Evolutionary conservation across 164 flowering plant species (phyloP).

Genomic region (Cinnamomum micranthum): DNA sequence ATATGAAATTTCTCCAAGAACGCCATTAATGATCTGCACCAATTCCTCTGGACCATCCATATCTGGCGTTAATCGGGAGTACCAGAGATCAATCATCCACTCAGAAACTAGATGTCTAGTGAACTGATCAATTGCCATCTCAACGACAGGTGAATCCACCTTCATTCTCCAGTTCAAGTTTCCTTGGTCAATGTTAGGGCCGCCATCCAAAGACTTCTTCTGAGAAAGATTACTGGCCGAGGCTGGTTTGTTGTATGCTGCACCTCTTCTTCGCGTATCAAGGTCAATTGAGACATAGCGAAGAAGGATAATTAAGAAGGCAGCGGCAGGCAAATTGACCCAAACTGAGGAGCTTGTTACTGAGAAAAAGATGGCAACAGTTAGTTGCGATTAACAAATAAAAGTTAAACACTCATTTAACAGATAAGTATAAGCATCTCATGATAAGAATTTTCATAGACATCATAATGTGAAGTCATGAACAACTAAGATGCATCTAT

Average conservation of each 20-base stretch:
- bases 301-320: slow-evolving; percentile 53
- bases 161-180: slow-evolving; percentile 73
- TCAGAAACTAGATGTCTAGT: slow-evolving; percentile 85
- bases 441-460: background rate
- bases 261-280: slow-evolving; percentile 72
- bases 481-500: background rate
- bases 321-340: slow-evolving; percentile 79
- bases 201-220: slow-evolving; percentile 37
- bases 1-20: slow-evolving; percentile 77
- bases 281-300: slow-evolving; percentile 80
- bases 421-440: background rate
- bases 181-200: slow-evolving; percentile 27
- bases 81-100: slow-evolving; percentile 97
- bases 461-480: background rate
- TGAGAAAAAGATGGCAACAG: slow-evolving; percentile 29
- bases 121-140: slow-evolving; percentile 87
- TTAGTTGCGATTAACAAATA: background rate
- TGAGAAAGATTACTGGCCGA: slow-evolving; percentile 21
- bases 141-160: slow-evolving; percentile 90
- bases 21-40: slow-evolving; percentile 69
- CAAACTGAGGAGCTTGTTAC: slow-evolving; percentile 97
- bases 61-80: slow-evolving; percentile 85
- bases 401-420: background rate
- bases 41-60: slow-evolving; percentile 94
- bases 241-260: slow-evolving; percentile 44